Percentiles rank a stretch among this genome's conserved stretches.
Conservation (phyloP, 306 rosid genomes). For the Casuarina equisetifolia region DNA sequence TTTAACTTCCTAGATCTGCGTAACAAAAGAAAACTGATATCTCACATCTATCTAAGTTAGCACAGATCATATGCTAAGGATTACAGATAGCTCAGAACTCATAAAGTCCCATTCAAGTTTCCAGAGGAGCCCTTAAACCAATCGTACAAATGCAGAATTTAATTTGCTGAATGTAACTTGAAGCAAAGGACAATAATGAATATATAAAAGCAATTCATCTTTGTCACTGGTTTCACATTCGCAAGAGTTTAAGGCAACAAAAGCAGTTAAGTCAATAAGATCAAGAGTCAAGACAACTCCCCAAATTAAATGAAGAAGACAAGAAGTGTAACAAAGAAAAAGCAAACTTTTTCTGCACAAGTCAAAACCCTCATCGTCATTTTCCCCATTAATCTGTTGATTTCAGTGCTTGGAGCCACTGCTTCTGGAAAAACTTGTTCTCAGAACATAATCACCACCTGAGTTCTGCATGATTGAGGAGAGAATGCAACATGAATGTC, state of each 20-base stretch:
- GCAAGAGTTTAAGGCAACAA: not conserved
- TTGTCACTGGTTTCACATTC: not conserved
- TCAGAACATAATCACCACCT: not conserved
- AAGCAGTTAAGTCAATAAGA: not conserved
- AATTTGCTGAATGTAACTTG: not conserved
- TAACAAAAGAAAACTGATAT: not conserved
- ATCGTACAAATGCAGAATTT: not conserved
- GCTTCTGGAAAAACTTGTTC: not conserved
- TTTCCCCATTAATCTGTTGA: not conserved
- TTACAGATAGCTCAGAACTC: not conserved
- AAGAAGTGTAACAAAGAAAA: not conserved
- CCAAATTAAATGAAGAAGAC: not conserved
- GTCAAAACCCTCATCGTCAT: not conserved
- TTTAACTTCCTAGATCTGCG: not conserved
- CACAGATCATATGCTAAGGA: not conserved
- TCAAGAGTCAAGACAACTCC: not conserved
- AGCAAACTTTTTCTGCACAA: not conserved
- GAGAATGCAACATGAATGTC: not conserved
- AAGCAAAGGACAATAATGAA: not conserved
- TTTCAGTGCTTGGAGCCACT: not conserved
- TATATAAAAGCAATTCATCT: not conserved
- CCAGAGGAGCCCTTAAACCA: not conserved
- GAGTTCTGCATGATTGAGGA: not conserved
- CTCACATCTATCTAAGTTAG: not conserved
- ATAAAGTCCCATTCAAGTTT: not conserved